Evolutionary conservation across 495 filamentous ascomycete genomes (phyloP).

Genomic region (Aspergillus campestris): DNA sequence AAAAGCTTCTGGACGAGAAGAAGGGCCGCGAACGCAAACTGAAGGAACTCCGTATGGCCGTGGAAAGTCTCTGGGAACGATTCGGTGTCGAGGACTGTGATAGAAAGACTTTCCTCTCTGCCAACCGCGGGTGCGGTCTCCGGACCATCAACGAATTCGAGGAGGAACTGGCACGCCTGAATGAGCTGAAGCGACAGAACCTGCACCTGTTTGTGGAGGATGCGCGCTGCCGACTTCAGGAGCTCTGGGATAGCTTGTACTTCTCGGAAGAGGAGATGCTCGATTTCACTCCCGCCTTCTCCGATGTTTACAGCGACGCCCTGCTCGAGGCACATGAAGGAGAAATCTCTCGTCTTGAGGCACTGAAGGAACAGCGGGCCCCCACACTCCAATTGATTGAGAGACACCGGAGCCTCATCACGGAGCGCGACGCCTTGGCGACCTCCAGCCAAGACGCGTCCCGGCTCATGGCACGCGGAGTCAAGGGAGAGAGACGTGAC

Average conservation of each 20-base stretch:
- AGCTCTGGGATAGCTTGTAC: constrained; percentile 89
- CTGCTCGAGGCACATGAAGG: constrained; percentile 82
- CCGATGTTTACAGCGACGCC: constrained; percentile 73
- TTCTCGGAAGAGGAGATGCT: constrained; percentile 97
- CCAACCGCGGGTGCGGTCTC: constrained; percentile 70
- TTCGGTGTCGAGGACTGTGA: constrained; percentile 75
- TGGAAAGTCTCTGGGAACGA: constrained; percentile 82
- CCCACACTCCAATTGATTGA: constrained; percentile 77
- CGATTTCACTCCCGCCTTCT: constrained; percentile 92
- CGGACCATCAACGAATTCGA: constrained; percentile 90
- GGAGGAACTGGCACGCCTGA: constrained; percentile 75
- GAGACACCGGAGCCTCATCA: constrained; percentile 71
- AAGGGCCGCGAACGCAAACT: constrained; percentile 73
- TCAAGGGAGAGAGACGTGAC: constrained; percentile 85
- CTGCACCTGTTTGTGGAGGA: constrained; percentile 93
- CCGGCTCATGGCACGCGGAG: constrained; percentile 77
- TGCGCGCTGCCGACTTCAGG: constrained; percentile 78
- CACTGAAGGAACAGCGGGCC: constrained; percentile 76
- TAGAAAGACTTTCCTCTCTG: constrained; percentile 68
- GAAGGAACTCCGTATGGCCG: constrained; percentile 61
- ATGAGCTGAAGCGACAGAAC: constrained; percentile 90
- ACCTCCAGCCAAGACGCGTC: constrained; percentile 89
- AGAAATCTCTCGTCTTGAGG: constrained; percentile 75
- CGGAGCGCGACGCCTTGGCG: constrained; percentile 81
- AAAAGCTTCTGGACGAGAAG: constrained; percentile 91